These are phyloP conservation scores for Moniliophthora roreri DNA, from an alignment of 1,284 basidiomycete species.

Conservation along the genomic window DNA sequence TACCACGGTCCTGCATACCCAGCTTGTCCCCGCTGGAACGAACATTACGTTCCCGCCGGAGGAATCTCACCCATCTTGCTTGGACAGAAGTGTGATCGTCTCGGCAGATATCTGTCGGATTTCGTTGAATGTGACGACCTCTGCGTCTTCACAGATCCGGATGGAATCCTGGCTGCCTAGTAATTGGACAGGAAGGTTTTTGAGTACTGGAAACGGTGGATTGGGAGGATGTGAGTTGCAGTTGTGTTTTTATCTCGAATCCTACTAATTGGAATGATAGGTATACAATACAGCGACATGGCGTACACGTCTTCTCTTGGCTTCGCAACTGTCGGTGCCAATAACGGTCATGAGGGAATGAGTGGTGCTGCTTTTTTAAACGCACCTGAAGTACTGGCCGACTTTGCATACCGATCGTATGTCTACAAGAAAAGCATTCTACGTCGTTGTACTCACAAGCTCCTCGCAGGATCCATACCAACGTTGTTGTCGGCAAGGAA, in stretches of 20 bases:
- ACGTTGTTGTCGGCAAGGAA: conserved; percentile 17
- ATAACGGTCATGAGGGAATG: conserved; percentile 15
- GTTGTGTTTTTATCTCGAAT: no score
- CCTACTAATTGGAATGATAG: no score
- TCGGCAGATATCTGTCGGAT: conserved; percentile 13
- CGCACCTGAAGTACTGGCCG: conserved; percentile 9
- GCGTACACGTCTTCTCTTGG: conserved; percentile 7
- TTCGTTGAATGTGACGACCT: conserved; percentile 10
- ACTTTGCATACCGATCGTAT: conserved; percentile 13
- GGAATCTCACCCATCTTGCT: not conserved
- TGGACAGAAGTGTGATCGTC: not conserved
- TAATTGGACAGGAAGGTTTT: conserved; percentile 14
- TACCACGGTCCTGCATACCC: no score
- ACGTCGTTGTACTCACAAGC: not conserved
- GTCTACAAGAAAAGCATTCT: no score
- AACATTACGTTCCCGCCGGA: conserved; percentile 6
- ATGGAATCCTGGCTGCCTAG: conserved; percentile 15
- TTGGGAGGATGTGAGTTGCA: not conserved
- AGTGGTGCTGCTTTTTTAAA: conserved; percentile 10
- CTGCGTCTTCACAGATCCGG: conserved; percentile 3
- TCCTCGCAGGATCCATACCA: conserved; percentile 10
- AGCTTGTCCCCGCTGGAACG: conserved; percentile 7
- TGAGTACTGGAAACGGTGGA: conserved; percentile 4
- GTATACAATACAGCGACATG: conserved; percentile 10
- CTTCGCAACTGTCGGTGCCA: conserved; percentile 13